Conservation (phyloP, 257 asterid species). For the Jaltomata sinuosa region DNA sequence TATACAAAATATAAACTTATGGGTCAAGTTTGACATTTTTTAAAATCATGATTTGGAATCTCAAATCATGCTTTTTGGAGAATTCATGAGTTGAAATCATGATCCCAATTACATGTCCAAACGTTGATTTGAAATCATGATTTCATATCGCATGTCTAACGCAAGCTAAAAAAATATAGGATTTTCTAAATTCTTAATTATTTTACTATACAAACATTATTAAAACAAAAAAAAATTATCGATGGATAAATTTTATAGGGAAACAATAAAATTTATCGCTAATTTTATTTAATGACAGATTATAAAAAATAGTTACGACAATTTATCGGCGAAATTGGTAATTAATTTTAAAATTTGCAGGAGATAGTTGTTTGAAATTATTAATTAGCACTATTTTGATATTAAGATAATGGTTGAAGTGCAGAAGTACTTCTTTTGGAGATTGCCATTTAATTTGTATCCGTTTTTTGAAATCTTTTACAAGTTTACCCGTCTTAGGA, state of each 20-base stretch:
- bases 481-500: no score
- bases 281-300: background rate
- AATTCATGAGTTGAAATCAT: no score
- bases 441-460: no score
- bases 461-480: no score
- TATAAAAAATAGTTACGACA: background rate
- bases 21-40: no score
- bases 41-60: no score
- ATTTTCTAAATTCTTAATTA: background rate
- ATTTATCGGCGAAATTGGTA: background rate
- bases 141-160: no score
- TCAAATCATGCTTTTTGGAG: no score
- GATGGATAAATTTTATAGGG: background rate
- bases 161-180: background rate
- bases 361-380: background rate
- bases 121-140: no score
- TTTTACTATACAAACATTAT: background rate
- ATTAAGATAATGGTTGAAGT: background rate
- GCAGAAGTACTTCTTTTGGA: no score
- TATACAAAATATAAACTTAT: no score
- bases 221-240: background rate
- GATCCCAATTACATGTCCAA: no score
- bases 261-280: background rate
- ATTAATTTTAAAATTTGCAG: background rate
- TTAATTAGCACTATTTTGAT: background rate